Base-by-base conservation (phyloP, 352 stramenopile genomes). In the Peronospora belbahrii region DNA sequence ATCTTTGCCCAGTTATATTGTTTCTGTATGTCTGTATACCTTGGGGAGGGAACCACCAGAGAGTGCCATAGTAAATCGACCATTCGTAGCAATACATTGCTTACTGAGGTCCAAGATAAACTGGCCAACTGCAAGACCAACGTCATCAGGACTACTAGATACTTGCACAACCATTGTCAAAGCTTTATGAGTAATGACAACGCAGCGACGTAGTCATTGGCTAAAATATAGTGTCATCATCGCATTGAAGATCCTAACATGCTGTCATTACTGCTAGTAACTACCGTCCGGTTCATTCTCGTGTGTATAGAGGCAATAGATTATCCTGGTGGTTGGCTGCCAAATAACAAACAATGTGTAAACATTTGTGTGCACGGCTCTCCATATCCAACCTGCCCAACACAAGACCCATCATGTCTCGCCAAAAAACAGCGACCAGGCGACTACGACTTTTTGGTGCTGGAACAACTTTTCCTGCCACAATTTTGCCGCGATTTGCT, bases 11-110 rank as follows among this genome's bases (percentile, higher is more conserved):
- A n/a, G n/a, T n/a, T n/a, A n/a, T n/a, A n/a, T n/a, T n/a, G n/a
- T n/a, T n/a, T n/a, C n/a, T n/a, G n/a, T n/a, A n/a, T n/a, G n/a
- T n/a, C n/a, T 17, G 8, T 28, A 31, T 31, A 91, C 67, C 65
- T 83, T 90, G 17, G 85, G 85, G 34, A 95, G 62, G 7, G 84
- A 95, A 27, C 83, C 83, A 31, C 86, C 86, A 19, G 85, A 96
- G 39, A 96, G 70, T 38, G 86, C 86, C 43, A 96, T 45, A 10
- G 75, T 88, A 62, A 94, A 94, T 54, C 67, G 65, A 36, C 69
- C 82, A 38, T 66, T 52, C 15, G 60, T 39, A 1, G 64, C 60
- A 37, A 91, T 89, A 10, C 75, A 59, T 14, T 83, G 52, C 49
- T 80, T 56, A 67, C 77, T 90, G 11, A 78, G 50, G 37, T 84